Conservation (phyloP, 2,329 filamentous ascomycete genomes). For the Paracoccidioides lutzii region DNA sequence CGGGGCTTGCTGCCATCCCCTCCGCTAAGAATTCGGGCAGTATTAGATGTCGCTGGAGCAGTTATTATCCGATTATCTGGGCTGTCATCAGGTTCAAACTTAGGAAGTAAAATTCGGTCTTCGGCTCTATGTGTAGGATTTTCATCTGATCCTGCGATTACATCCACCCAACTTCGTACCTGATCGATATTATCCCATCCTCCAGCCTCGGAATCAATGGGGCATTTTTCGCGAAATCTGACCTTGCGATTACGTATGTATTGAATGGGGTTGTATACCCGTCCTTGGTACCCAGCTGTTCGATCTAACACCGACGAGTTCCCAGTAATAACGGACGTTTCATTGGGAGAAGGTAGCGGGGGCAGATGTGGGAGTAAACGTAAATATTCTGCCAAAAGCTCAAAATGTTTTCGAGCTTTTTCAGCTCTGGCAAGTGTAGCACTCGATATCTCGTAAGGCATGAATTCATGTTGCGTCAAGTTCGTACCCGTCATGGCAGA, state of each 20-base stretch:
- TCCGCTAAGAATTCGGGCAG: slow-evolving; percentile 27
- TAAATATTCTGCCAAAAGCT: slow-evolving; percentile 73
- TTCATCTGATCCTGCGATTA: slow-evolving; percentile 42
- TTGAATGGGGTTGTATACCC: slow-evolving; percentile 81
- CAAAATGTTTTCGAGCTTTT: slow-evolving; percentile 72
- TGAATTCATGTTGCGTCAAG: slow-evolving; percentile 15
- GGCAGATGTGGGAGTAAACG: slow-evolving; percentile 67
- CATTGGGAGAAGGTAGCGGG: slow-evolving; percentile 39
- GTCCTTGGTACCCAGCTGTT: slow-evolving; percentile 39
- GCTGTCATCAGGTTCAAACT: slow-evolving; percentile 21
- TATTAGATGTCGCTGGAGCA: background rate
- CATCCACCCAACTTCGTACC: slow-evolving; percentile 66
- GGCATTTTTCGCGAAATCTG: slow-evolving; percentile 61
- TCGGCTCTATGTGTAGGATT: slow-evolving; percentile 35
- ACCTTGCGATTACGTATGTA: slow-evolving; percentile 84
- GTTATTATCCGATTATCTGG: background rate
- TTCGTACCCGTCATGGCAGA: slow-evolving; percentile 12
- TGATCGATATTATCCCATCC: slow-evolving; percentile 63
- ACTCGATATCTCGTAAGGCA: slow-evolving; percentile 49
- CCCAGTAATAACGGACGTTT: slow-evolving; percentile 24
- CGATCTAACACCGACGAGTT: slow-evolving; percentile 3
- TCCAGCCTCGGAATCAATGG: slow-evolving; percentile 59
- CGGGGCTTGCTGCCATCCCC: slow-evolving; percentile 45
- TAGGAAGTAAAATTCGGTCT: slow-evolving; percentile 33
- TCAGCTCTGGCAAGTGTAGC: slow-evolving; percentile 72